These are phyloP conservation scores for Macrotyloma uniflorum DNA, from an alignment of 306 rosid species.

Conservation along the genomic window DNA sequence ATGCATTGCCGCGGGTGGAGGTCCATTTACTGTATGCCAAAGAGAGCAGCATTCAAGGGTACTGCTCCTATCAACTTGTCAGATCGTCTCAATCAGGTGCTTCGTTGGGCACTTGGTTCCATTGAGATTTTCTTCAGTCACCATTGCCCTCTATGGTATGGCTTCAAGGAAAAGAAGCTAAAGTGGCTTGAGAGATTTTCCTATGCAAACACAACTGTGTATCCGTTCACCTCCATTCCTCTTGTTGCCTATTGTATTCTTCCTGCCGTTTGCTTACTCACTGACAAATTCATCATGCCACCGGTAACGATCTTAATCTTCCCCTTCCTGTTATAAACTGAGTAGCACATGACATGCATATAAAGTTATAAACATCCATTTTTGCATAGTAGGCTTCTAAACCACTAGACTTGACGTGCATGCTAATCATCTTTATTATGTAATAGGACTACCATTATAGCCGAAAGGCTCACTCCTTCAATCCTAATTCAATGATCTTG, in stretches of 20 bases:
- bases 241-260: conserved; percentile 78
- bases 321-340: background rate
- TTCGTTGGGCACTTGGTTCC: conserved; percentile 94
- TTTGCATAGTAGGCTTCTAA: conserved; percentile 6
- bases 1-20: conserved; percentile 99
- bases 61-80: conserved; percentile 96
- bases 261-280: conserved; percentile 88
- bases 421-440: background rate
- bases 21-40: conserved; percentile 85
- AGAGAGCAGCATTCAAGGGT: conserved; percentile 85
- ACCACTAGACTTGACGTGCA: conserved; percentile 2
- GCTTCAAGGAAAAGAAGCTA: conserved; percentile 79
- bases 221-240: conserved; percentile 86
- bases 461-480: background rate
- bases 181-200: conserved; percentile 89
- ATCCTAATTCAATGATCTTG: conserved; percentile 7
- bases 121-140: conserved; percentile 92
- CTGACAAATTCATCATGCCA: conserved; percentile 91
- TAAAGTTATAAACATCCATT: background rate
- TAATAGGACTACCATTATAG: background rate
- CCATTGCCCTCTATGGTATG: conserved; percentile 84
- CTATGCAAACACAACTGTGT: conserved; percentile 82
- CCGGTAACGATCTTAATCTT: conserved; percentile 53
- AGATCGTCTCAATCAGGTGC: conserved; percentile 91
- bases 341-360: background rate